These are phyloP conservation scores for Sherardia arvensis DNA, from an alignment of 257 asterid species.

Conservation along the genomic window DNA sequence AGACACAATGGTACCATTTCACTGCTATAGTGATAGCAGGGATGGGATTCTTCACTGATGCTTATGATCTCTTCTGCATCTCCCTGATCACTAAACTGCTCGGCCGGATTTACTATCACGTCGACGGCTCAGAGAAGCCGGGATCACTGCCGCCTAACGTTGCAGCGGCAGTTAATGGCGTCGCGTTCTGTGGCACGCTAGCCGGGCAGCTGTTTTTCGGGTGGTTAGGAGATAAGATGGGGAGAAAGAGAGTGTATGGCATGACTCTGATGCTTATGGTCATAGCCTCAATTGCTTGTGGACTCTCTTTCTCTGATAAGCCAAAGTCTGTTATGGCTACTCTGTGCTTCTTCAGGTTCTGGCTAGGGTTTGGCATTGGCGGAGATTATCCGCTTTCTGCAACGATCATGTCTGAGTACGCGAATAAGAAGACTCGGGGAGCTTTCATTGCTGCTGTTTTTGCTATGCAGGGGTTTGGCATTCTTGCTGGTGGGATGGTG, in stretches of 20 bases:
- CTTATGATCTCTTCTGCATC: slow-evolving; percentile 54
- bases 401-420: slow-evolving; percentile 66
- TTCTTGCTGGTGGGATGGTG: slow-evolving; percentile 37
- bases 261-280: slow-evolving; percentile 51
- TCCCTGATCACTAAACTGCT: slow-evolving; percentile 36
- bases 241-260: slow-evolving; percentile 56
- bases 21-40: slow-evolving; percentile 65
- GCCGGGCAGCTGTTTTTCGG: slow-evolving; percentile 64
- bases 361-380: slow-evolving; percentile 70
- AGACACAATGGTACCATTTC: slow-evolving; percentile 54
- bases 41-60: slow-evolving; percentile 72
- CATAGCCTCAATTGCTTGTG: slow-evolving; percentile 44
- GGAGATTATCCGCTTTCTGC: slow-evolving; percentile 76
- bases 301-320: slow-evolving; percentile 38
- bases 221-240: slow-evolving; percentile 72
- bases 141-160: slow-evolving; percentile 27
- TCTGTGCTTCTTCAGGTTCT: slow-evolving; percentile 61
- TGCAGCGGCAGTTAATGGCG: slow-evolving; percentile 44
- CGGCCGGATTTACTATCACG: slow-evolving; percentile 47
- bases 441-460: slow-evolving; percentile 63
- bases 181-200: slow-evolving; percentile 58
- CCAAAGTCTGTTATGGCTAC: slow-evolving; percentile 48
- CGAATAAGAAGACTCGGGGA: slow-evolving; percentile 56
- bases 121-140: slow-evolving; percentile 15
- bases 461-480: slow-evolving; percentile 73